These are phyloP conservation scores for Drechslerella stenobrocha DNA, from an alignment of 2,329 filamentous ascomycete species.

Conservation along the genomic window DNA sequence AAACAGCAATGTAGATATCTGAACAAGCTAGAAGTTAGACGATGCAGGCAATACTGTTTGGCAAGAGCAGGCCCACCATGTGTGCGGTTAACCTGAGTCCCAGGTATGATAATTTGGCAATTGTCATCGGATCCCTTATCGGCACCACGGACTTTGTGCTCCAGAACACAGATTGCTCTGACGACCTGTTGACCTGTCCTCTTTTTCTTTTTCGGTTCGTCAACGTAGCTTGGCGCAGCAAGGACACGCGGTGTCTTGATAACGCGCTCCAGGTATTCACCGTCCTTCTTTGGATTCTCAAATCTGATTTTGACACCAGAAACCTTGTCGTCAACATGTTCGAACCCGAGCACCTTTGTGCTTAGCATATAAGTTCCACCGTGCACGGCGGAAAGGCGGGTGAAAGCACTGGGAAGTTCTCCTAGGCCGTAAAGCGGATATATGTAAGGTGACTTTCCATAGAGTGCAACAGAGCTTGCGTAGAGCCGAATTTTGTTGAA, in stretches of 20 bases:
- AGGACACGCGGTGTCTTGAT: slow-evolving; percentile 96
- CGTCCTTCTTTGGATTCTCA: slow-evolving; percentile 80
- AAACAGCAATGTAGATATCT: slow-evolving; percentile 97
- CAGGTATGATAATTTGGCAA: slow-evolving; percentile 92
- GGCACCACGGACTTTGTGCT: slow-evolving; percentile 89
- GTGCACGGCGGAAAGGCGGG: slow-evolving; percentile 95
- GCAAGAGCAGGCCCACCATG: slow-evolving; percentile 67
- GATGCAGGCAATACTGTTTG: slow-evolving; percentile 1
- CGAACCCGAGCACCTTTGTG: slow-evolving; percentile 85
- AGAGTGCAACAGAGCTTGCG: slow-evolving; percentile 94
- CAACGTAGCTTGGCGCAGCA: slow-evolving; percentile 95
- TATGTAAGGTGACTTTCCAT: slow-evolving; percentile 98
- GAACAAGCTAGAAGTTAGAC: background rate
- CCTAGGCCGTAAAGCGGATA: slow-evolving; percentile 97
- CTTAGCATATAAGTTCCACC: slow-evolving; percentile 99
- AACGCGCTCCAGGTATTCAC: slow-evolving; percentile 81
- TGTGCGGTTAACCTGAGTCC: slow-evolving; percentile 95
- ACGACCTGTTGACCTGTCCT: slow-evolving; percentile 85
- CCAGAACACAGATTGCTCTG: slow-evolving; percentile 95
- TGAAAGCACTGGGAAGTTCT: slow-evolving; percentile 96
- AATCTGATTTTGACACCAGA: slow-evolving; percentile 73
- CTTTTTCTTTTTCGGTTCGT: slow-evolving; percentile 67
- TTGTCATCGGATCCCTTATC: slow-evolving; percentile 90
- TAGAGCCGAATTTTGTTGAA: slow-evolving; percentile 93
- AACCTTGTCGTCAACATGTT: slow-evolving; percentile 83